Percentiles rank a stretch among this genome's conserved stretches.
Evolutionary conservation across 2,329 filamentous ascomycete species (phyloP).

Genomic region (Fusarium oligoseptatum): DNA sequence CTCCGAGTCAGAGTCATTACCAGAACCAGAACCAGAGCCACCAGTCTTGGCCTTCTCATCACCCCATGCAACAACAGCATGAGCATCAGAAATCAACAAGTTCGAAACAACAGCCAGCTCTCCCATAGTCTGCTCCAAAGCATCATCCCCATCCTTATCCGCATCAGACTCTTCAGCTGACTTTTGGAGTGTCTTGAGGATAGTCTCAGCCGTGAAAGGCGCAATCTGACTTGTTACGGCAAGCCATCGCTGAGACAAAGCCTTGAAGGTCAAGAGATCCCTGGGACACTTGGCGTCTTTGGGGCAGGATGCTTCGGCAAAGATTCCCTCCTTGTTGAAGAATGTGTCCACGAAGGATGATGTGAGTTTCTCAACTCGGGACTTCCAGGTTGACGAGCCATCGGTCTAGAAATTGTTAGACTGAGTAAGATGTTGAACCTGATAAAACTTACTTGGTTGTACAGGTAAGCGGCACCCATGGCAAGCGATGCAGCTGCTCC

Average conservation of each 20-base stretch:
- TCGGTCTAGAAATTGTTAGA: slow-evolving; percentile 16
- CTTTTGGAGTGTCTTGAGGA: slow-evolving; percentile 69
- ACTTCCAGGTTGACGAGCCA: slow-evolving; percentile 61
- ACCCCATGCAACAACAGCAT: background rate
- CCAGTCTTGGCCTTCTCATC: background rate
- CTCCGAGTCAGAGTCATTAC: background rate
- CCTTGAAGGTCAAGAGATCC: slow-evolving; percentile 81
- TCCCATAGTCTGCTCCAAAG: slow-evolving; percentile 61
- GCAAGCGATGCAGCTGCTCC: slow-evolving; percentile 73
- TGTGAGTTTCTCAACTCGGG: slow-evolving; percentile 67
- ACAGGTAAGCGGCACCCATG: slow-evolving; percentile 76
- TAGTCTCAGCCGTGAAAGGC: slow-evolving; percentile 66
- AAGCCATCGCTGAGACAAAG: slow-evolving; percentile 76
- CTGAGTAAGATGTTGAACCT: background rate
- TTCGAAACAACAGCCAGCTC: slow-evolving; percentile 66
- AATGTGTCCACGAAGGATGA: slow-evolving; percentile 62
- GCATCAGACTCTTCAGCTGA: slow-evolving; percentile 62
- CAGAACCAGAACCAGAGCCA: background rate
- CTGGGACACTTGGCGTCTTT: slow-evolving; percentile 68
- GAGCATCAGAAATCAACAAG: slow-evolving; percentile 58
- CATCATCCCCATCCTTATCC: slow-evolving; percentile 67
- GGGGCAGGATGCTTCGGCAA: slow-evolving; percentile 77
- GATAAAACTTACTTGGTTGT: slow-evolving; percentile 66
- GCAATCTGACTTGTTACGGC: slow-evolving; percentile 70
- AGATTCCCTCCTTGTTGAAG: slow-evolving; percentile 66